These are phyloP conservation scores for Zygosaccharomyces pseudorouxii DNA, from an alignment of 805 yeast genomes.

Conservation along the genomic window DNA sequence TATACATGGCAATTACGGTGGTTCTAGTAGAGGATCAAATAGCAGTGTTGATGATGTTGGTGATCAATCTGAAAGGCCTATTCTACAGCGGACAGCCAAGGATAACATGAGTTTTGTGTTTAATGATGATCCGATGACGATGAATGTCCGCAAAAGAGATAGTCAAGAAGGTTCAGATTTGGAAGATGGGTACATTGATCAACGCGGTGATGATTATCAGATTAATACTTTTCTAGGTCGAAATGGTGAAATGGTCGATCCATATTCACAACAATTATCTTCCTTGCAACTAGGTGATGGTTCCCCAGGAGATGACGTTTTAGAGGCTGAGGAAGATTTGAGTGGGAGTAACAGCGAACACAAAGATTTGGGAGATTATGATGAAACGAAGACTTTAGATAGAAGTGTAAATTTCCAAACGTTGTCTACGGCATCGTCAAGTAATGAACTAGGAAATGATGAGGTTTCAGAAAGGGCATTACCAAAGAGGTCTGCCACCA, in stretches of 20 bases:
- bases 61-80: constrained; percentile 21
- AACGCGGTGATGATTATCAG: constrained; percentile 35
- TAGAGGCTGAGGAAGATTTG: constrained; percentile 13
- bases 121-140: constrained; percentile 11
- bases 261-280: constrained; percentile 19
- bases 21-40: constrained; percentile 15
- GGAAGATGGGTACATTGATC: constrained; percentile 30
- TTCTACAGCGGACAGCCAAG: constrained; percentile 16
- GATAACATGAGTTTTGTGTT: constrained; percentile 6
- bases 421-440: constrained; percentile 10
- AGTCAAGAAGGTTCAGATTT: constrained; percentile 20
- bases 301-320: constrained; percentile 5
- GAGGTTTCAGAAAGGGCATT: constrained; percentile 6
- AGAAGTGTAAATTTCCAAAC: constrained; percentile 14
- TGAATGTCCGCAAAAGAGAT: constrained; percentile 11
- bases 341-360: constrained; percentile 16
- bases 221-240: constrained; percentile 33
- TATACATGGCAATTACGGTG: constrained; percentile 8
- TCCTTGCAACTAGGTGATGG: constrained; percentile 1
- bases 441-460: constrained; percentile 11
- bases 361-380: constrained; percentile 28
- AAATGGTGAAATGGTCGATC: constrained; percentile 36
- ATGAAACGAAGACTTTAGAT: constrained; percentile 20
- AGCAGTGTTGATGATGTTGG: constrained; percentile 18
- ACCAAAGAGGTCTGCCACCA: constrained; percentile 23